Evolutionary conservation across 192 early-diverging fungal species (phyloP), one percentile per base, ranked within the genome.

Genomic region (Gaertneriomyces semiglobifer): DNA sequence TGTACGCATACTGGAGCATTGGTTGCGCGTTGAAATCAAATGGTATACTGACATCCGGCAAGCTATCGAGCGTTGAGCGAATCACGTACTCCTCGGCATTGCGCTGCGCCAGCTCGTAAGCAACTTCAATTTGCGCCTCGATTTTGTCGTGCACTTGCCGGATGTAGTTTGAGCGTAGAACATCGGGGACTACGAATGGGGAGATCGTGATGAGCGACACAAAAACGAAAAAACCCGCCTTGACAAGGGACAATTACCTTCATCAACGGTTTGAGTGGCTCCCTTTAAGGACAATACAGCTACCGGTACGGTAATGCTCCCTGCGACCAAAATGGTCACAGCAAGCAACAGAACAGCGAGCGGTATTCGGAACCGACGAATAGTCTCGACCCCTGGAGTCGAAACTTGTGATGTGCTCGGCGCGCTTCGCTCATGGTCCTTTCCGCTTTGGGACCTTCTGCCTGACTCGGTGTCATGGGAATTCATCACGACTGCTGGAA

Each of bases 201-300:
- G n/a, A n/a, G n/a, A n/a, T n/a, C n/a, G n/a, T n/a, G n/a, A n/a
- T n/a, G n/a, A n/a, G n/a, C n/a, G n/a, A 48, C 8, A 48, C 47
- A 48, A 10, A 10, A 48, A n/a, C 47, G n/a, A 48, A 48, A 48
- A 10, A n/a, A 48, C n/a, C 8, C n/a, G 47, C 8, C 47, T n/a
- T 48, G n/a, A 48, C n/a, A 48, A n/a, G 8, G 9, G 47, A 48
- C n/a, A 48, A n/a, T 48, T 48, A 48, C 47, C n/a, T 48, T 48
- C 47, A 10, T 48, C 9, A 48, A 48, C 47, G n/a, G 47, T 48
- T 45, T 63, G 4, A 12, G 5, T 51, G 10, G 62, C 62, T 9
- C 62, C 62, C 39, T 41, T 63, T 9, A 63, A 63, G 47, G 62
- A 16, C 16, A 63, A 45, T 7, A 63, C 62, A 4, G 19, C 62